Percentiles rank a stretch among this genome's conserved stretches.
Evolutionary conservation across 352 stramenopile genomes (phyloP).

Genomic region (Phytophthora megakarya): DNA sequence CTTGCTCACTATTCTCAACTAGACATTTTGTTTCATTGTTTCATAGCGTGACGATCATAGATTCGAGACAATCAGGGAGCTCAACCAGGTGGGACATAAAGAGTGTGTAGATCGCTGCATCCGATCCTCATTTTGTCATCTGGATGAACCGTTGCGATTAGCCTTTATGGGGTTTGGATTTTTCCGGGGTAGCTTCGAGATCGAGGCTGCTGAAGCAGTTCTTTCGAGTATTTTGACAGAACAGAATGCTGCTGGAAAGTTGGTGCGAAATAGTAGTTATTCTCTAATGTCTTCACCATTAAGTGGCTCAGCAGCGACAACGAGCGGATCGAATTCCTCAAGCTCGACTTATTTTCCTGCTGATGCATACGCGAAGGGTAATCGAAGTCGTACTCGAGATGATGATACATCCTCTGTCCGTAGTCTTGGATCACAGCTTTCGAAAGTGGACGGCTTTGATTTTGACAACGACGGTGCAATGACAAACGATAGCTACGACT

Average conservation of each 20-base stretch:
- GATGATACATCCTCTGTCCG: constrained; percentile 59
- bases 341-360: constrained; percentile 51
- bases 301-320: constrained; percentile 16
- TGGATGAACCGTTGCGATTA: constrained; percentile 69
- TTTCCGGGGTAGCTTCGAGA: constrained; percentile 79
- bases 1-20: constrained; percentile 2
- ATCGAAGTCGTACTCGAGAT: constrained; percentile 40
- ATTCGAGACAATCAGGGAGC: constrained; percentile 75
- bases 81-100: constrained; percentile 78
- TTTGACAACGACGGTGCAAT: constrained; percentile 84
- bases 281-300: constrained; percentile 37
- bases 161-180: constrained; percentile 86
- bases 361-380: constrained; percentile 53
- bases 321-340: constrained; percentile 13
- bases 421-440: constrained; percentile 71
- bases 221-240: constrained; percentile 53
- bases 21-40: constrained; percentile 1
- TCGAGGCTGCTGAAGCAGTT: constrained; percentile 69
- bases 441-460: constrained; percentile 68
- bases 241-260: constrained; percentile 18
- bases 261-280: constrained; percentile 18
- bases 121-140: constrained; percentile 79
- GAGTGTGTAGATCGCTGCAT: constrained; percentile 84
- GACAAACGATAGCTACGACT: constrained; percentile 77
- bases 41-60: constrained; percentile 60